These are phyloP conservation scores for Adansonia digitata DNA, from an alignment of 345 rosid genomes.

Conservation along the genomic window DNA sequence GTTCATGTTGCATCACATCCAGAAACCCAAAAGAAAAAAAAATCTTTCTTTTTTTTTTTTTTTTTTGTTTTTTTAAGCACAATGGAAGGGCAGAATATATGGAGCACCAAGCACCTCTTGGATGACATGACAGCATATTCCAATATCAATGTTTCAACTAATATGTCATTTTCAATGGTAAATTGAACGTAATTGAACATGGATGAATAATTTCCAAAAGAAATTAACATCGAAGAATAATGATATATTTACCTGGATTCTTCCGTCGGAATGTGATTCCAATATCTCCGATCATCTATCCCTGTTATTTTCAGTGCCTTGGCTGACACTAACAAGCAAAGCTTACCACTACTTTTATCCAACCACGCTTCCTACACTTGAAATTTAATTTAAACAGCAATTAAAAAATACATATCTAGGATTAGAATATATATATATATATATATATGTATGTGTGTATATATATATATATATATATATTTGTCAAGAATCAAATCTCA, in stretches of 20 bases:
- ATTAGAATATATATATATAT: too few species aligned
- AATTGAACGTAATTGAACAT: neutral
- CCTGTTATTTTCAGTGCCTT: conserved; percentile 82
- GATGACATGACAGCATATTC: neutral
- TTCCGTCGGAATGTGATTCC: conserved; percentile 65
- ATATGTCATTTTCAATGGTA: neutral
- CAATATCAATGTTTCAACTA: neutral
- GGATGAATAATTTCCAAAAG: neutral
- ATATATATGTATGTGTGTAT: too few species aligned
- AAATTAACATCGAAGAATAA: neutral
- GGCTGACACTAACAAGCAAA: conserved; percentile 58
- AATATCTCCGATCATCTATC: conserved; percentile 83
- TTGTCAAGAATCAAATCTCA: neutral
- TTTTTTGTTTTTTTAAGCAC: neutral
- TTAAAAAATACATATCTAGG: neutral
- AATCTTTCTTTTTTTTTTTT: neutral
- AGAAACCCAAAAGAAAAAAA: neutral
- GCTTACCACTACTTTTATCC: conserved; percentile 71
- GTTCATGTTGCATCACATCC: neutral
- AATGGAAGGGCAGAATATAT: neutral
- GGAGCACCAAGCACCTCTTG: too few species aligned
- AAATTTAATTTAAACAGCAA: neutral
- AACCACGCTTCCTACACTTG: conserved; percentile 60
- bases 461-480: too few species aligned
- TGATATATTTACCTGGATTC: conserved; percentile 62